Evolutionary conservation across 257 asterid species (phyloP), one percentile per base, ranked within the genome.

Genomic region (Handroanthus guayacan): DNA sequence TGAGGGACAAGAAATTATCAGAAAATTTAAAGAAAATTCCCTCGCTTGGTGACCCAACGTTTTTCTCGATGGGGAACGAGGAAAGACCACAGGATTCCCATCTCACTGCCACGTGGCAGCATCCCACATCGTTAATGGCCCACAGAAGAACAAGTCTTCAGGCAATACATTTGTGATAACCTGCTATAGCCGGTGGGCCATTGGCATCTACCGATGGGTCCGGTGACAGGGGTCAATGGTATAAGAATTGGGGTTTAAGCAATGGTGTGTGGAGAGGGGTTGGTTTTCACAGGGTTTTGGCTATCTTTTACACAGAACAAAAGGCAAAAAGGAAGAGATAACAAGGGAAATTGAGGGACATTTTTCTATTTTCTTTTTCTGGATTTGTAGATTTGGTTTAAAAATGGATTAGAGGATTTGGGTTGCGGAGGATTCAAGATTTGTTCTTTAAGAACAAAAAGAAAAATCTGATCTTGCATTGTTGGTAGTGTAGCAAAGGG

Each of bases 221-320:
- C 89, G 86, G 92, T 91, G 38, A 67, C 94, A 61, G 76, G 76
- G 84, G 89, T 85, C 92, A 84, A 77, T 87, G 87, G 89, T 94
- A 91, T 91, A 91, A 91, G 94, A 86, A 75, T 75, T 88, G 96
- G 97, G 98, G 96, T 90, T 94, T 89, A 86, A 91, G 94, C 85
- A 56, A 81, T 82, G 79, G 67, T 66, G 25, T 54, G 70, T 41
- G 45, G 5, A 25, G 65, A 69, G 70, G 73, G 75, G 75, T 86
- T 86, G 94, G 88, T 83, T 89, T 90, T 89, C 92, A 76, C 83
- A 83, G 97, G 98, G 96, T 87, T 91, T 94, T 90, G 85, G 71
- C 67, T 65, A 25, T 79, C 76, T 66, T 71, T 81, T 71, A 63
- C 25, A 66, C 69, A 80, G 25, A 51, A 39, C n/a, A 31, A 18